Conservation (phyloP, 345 rosid species). For the Syzygium jambos region DNA sequence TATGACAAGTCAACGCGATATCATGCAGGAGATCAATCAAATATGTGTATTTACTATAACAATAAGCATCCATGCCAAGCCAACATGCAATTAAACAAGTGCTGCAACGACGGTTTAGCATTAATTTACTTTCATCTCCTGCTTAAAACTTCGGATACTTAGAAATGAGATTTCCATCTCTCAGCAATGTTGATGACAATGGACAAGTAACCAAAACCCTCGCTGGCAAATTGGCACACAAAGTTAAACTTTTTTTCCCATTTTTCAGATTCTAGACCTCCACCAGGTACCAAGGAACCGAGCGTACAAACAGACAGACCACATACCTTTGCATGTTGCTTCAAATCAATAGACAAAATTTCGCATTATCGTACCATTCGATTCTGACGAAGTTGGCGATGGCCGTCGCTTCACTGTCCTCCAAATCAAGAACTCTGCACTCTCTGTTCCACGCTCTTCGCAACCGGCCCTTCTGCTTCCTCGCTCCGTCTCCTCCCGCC, state of each 20-base stretch:
- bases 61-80: neutral
- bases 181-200: neutral
- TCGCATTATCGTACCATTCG: neutral
- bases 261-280: neutral
- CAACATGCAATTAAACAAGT: neutral
- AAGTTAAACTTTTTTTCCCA: neutral
- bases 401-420: neutral
- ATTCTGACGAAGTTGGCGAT: neutral
- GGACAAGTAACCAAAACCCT: neutral
- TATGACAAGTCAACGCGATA: fast-evolving
- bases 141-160: neutral
- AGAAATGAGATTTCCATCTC: neutral
- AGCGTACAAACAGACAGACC: no score
- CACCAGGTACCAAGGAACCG: no score
- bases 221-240: neutral
- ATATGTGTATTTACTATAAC: neutral
- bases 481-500: conserved; percentile 11
- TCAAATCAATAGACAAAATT: neutral
- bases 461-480: conserved; percentile 6
- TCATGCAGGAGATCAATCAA: neutral
- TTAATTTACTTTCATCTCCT: neutral
- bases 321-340: no score
- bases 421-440: neutral
- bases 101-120: neutral
- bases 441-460: conserved; percentile 11